phyloP scores from a whole-genome alignment of 1,139 yeast species.

The Suzukiozyma palmioleophila region DNA sequence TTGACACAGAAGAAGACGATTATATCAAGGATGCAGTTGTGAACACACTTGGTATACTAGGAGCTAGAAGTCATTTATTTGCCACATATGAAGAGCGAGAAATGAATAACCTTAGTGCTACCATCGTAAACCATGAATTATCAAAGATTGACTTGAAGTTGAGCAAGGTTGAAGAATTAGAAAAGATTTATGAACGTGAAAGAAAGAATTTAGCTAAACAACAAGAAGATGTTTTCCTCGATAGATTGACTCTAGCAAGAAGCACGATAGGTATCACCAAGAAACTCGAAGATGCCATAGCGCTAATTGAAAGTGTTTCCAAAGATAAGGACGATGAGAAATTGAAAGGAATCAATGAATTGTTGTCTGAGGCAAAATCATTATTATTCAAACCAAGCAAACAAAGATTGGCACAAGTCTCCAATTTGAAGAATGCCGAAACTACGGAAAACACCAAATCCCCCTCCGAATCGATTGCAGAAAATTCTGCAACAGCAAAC shows the following conservation, averaged over 20 bases:
- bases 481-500: conserved; percentile 11
- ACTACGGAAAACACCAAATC: conserved; percentile 7
- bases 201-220: conserved; percentile 68
- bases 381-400: conserved; percentile 48
- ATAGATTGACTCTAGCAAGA: conserved; percentile 67
- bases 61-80: conserved; percentile 79
- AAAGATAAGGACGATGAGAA: conserved; percentile 7
- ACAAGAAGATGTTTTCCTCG: conserved; percentile 78
- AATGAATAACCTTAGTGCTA: conserved; percentile 54
- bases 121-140: conserved; percentile 66
- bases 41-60: conserved; percentile 61
- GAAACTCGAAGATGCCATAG: conserved; percentile 43
- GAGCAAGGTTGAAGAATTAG: conserved; percentile 64
- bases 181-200: conserved; percentile 74
- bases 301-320: conserved; percentile 23
- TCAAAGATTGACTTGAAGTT: conserved; percentile 76
- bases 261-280: conserved; percentile 51
- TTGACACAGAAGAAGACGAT: conserved; percentile 7
- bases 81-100: conserved; percentile 81
- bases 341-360: conserved; percentile 16
- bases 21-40: conserved; percentile 46
- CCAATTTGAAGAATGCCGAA: conserved; percentile 3
- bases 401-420: conserved; percentile 22
- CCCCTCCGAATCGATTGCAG: conserved; percentile 8
- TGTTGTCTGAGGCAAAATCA: conserved; percentile 46